Conservation (phyloP, 2,329 filamentous ascomycete genomes). For the Pseudonectria buxi region DNA sequence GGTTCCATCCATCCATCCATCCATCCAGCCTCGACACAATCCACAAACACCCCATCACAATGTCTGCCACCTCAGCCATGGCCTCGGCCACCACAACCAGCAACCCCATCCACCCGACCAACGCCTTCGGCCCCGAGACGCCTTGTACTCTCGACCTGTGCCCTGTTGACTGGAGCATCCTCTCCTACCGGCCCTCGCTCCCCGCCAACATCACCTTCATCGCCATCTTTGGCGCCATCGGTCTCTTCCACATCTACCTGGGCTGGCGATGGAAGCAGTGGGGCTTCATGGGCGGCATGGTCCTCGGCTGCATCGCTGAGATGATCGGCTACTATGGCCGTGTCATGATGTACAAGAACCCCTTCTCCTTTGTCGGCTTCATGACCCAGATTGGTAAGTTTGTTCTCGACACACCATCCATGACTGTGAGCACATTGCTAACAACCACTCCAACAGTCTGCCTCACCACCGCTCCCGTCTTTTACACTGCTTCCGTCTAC, state of each 20-base stretch:
- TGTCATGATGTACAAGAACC: slow-evolving; percentile 49
- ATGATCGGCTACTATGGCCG: slow-evolving; percentile 58
- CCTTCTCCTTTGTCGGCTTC: slow-evolving; percentile 53
- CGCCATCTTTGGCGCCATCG: slow-evolving; percentile 40
- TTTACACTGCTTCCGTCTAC: slow-evolving; percentile 58
- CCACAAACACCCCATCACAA: slow-evolving; percentile 5
- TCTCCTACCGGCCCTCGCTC: slow-evolving; percentile 48
- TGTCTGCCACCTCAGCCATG: slow-evolving; percentile 16
- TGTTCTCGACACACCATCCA: neutral
- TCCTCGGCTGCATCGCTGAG: slow-evolving; percentile 49
- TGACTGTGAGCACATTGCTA: too few relatives aligned
- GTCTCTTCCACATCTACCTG: slow-evolving; percentile 35
- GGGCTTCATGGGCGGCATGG: slow-evolving; percentile 45
- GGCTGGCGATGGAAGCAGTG: slow-evolving; percentile 41
- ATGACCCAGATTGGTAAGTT: slow-evolving; percentile 56
- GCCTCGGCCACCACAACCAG: slow-evolving; percentile 32
- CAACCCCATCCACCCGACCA: slow-evolving; percentile 13
- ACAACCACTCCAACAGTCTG: slow-evolving; percentile 33
- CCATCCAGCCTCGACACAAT: too few relatives aligned
- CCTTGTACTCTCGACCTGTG: slow-evolving; percentile 44
- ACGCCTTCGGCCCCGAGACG: slow-evolving; percentile 36
- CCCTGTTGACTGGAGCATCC: slow-evolving; percentile 40
- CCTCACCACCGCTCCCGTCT: slow-evolving; percentile 44
- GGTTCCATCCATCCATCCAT: too few relatives aligned
- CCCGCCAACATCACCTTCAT: slow-evolving; percentile 46